Conservation (phyloP, 1,139 yeast species). For the Blastobotrys proliferans region DNA sequence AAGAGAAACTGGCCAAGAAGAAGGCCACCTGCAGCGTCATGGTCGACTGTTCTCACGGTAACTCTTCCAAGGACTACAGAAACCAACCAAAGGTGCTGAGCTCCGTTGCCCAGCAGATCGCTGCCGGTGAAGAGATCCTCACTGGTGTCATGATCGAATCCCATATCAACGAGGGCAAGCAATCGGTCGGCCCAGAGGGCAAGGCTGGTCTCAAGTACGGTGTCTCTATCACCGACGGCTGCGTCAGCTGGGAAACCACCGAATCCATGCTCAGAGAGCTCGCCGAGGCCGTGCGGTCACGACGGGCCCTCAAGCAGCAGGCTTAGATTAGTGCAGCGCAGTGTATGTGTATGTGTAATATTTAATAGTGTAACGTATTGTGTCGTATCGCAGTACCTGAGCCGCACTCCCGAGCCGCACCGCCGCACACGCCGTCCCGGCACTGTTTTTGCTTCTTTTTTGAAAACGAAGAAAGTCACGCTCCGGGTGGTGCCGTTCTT, state of each 20-base stretch:
- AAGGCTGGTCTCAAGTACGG: slow-evolving; percentile 82
- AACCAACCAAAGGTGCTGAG: slow-evolving; percentile 88
- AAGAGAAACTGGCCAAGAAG: slow-evolving; percentile 47
- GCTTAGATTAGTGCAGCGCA: neutral
- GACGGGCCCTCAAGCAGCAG: slow-evolving; percentile 46
- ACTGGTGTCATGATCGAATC: slow-evolving; percentile 97
- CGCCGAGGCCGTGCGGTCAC: slow-evolving; percentile 73
- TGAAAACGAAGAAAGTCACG: too few relatives aligned
- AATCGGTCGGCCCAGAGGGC: slow-evolving; percentile 72
- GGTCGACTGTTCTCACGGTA: slow-evolving; percentile 98
- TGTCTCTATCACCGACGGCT: slow-evolving; percentile 94
- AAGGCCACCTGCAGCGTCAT: slow-evolving; percentile 51
- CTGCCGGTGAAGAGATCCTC: slow-evolving; percentile 71
- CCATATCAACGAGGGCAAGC: slow-evolving; percentile 88
- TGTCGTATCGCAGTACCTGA: neutral
- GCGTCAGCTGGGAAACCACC: slow-evolving; percentile 91
- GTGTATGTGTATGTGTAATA: neutral
- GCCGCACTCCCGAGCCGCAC: too few relatives aligned
- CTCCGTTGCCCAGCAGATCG: slow-evolving; percentile 75
- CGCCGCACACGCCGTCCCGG: too few relatives aligned
- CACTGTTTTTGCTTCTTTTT: too few relatives aligned
- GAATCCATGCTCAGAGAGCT: slow-evolving; percentile 72
- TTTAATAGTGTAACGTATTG: neutral
- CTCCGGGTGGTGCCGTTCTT: too few relatives aligned
- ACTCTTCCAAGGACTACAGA: slow-evolving; percentile 87